Conservation (phyloP, 306 rosid genomes). For the Fagus crenata region DNA sequence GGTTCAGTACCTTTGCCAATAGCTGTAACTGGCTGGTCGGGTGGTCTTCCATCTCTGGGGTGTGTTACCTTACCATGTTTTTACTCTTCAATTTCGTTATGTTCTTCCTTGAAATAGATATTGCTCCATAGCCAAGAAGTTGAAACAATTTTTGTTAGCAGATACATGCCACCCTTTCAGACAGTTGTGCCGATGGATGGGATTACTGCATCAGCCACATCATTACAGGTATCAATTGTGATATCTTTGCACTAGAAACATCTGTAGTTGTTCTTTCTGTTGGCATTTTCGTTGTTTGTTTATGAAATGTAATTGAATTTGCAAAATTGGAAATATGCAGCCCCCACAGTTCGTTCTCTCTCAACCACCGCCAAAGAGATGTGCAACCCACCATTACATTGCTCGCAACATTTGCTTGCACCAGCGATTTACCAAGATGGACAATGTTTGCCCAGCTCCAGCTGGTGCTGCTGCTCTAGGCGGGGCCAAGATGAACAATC, state of each 20-base stretch:
- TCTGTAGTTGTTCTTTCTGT: background rate
- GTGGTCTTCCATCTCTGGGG: constrained; percentile 53
- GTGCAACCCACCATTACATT: constrained; percentile 64
- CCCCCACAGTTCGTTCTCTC: constrained; percentile 35
- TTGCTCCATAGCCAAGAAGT: constrained; percentile 22
- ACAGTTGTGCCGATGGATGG: constrained; percentile 32
- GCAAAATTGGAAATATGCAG: constrained; percentile 42
- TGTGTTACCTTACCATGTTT: constrained; percentile 31
- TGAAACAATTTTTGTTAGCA: constrained; percentile 22
- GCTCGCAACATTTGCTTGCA: constrained; percentile 65
- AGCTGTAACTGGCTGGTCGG: constrained; percentile 38
- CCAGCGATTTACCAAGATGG: constrained; percentile 47
- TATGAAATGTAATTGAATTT: background rate
- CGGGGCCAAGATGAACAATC: constrained; percentile 43
- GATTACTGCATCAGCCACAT: constrained; percentile 26
- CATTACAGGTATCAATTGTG: constrained; percentile 43
- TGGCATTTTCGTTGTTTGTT: background rate
- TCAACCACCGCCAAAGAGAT: constrained; percentile 49
- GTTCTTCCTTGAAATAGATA: constrained; percentile 21
- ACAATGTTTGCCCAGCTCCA: constrained; percentile 30
- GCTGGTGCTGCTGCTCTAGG: constrained; percentile 38
- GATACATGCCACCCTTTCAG: constrained; percentile 40
- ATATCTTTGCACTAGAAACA: background rate
- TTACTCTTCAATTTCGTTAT: constrained; percentile 18
- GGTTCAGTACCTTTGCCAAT: constrained; percentile 41